Evolutionary conservation across 345 rosid genomes (phyloP), one percentile per base, ranked within the genome.

Genomic region (Dimocarpus longan): DNA sequence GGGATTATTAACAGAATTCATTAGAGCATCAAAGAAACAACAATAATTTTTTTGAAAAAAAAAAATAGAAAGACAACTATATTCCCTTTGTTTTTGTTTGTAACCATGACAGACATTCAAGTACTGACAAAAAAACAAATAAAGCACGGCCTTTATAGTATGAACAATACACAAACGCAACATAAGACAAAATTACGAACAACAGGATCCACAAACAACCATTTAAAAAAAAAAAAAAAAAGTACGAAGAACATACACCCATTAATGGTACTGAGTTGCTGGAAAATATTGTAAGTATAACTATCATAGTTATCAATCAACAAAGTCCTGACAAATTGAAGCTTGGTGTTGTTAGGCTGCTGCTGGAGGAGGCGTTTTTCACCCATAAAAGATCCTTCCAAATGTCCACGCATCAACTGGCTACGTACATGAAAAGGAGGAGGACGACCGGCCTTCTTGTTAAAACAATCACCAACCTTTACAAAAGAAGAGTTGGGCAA

Each of bases 231-330:
- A 56, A 39, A 56, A 39, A 78, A 37, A 19, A 19, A 1, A n/a
- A 46, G 52, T 46, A 44, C 59, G 4, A 26, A 0, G 19, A 76
- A 77, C 79, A 74, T 87, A 96, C 99, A 83, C 74, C 98, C 99
- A 83, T 96, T 96, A 65, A 96, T 86, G 70, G 91, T 89, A 76
- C 97, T 90, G 4, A 96, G 76, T 52, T 93, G 94, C 81, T 93
- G 97, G 80, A 91, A 90, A 66, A 96, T 96, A 83, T 96, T 96
- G 84, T 87, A 96, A 5, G 99, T 94, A 78, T 94, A 95, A 82
- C 98, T 95, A 86, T 95, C 99, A 80, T 94, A 94, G 80, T 93
- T 95, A 84, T 95, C 99, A 63, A 95, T 90, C 73, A 95, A 85
- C 89, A 95, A 78, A 26, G 99, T 95, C 87, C 98, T 92, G 48